These are phyloP conservation scores for Sphaerulina vaccinii DNA, from an alignment of 2,329 filamentous ascomycete species.

Conservation along the genomic window DNA sequence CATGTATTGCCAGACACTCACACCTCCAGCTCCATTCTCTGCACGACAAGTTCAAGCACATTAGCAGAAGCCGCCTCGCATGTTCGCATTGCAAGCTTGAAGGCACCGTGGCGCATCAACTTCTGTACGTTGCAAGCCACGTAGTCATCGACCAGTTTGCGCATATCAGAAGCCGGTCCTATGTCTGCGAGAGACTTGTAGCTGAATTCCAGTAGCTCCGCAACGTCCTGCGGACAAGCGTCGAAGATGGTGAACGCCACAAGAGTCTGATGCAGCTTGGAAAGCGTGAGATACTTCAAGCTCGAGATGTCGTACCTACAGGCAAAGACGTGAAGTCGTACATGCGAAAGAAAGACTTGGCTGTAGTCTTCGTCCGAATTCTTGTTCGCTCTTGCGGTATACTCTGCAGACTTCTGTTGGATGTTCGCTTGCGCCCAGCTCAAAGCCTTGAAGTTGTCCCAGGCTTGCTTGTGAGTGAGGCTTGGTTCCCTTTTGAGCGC, in stretches of 20 bases:
- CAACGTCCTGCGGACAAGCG: neutral
- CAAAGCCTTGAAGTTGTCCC: neutral
- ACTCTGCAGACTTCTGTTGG: neutral
- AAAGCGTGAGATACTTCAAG: neutral
- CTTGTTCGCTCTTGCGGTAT: neutral
- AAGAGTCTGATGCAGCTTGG: neutral
- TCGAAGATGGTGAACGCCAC: neutral
- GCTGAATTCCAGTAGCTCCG: neutral
- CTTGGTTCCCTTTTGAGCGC: no score
- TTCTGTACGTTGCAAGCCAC: conserved; percentile 11
- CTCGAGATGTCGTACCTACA: neutral
- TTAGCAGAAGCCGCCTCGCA: neutral
- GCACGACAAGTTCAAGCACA: neutral
- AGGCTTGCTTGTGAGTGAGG: neutral
- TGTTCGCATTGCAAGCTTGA: neutral
- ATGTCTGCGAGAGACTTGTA: neutral
- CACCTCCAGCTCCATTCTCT: conserved; percentile 6
- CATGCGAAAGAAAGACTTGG: neutral
- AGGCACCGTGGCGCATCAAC: neutral
- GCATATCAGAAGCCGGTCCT: neutral
- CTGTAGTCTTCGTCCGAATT: neutral
- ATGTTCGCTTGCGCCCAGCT: neutral
- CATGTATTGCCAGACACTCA: no score
- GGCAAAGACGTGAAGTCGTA: neutral
- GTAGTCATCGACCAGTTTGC: conserved; percentile 8